Evolutionary conservation across 768 basidiomycete genomes (phyloP), one percentile per base, ranked within the genome.

Genomic region (Collybiopsis luxurians): DNA sequence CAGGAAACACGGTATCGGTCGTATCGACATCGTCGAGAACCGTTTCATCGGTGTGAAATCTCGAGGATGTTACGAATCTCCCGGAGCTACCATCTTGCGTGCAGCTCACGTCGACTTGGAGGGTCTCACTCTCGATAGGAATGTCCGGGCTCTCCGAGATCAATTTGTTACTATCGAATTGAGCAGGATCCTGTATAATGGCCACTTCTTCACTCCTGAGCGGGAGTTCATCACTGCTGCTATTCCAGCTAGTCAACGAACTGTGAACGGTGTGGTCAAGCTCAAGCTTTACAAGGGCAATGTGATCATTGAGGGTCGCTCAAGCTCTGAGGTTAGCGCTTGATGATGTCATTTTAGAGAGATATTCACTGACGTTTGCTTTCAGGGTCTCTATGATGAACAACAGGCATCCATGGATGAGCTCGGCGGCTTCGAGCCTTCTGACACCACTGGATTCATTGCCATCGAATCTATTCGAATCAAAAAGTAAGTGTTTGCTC

Each of bases 161-260:
- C 90, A 93, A 69, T 99, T 98, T 75, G 80, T 97, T 64, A 98
- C 97, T 23, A 79, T 92, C 65, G 89, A 89, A 69, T 79, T 98
- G 55, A 86, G 91, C 71, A 79, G 87, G 63, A 95, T 99, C 67
- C 77, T 99, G 47, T 98, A 99, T 81, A 98, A 98, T 68, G 97
- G 96, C 36, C 94, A 96, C 77, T 98, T 94, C 86, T 99, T 98
- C 83, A 96, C 95, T n/a, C 95, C 97, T 45, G 97, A 98, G 75
- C 83, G 96, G 62, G 97, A 98, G 75, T 98, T 98, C 67, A 76
- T 98, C 66, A 89, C 87, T 43, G 86, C 87, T 66, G 83, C 90
- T 54, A 93, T 98, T 68, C 93, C 95, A 3, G 87, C 93, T 40
- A 93, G 90, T 71, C 97, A 99, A 78, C 82, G 90, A 73, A 97